These are phyloP conservation scores for Exsudoporus frostii DNA, from an alignment of 768 basidiomycete species.

Conservation along the genomic window DNA sequence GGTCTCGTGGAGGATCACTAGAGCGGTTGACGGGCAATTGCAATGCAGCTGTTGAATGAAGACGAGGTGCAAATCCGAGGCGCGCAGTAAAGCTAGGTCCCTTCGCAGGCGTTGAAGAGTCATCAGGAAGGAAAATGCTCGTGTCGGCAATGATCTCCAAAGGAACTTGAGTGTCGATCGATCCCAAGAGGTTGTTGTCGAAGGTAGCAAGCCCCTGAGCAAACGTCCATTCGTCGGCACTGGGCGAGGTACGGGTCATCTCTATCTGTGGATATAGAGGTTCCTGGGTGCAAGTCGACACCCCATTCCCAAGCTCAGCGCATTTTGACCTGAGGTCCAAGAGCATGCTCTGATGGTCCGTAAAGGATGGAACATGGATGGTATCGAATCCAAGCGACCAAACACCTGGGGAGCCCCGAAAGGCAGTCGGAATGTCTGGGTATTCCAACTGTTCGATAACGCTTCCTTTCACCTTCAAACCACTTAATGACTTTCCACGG, in stretches of 20 bases:
- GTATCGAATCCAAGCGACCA: conserved; percentile 31
- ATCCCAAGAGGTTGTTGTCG: conserved; percentile 15
- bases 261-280: neutral
- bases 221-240: conserved; percentile 38
- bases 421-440: conserved; percentile 43
- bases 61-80: neutral
- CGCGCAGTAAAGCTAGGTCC: neutral
- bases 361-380: conserved; percentile 12
- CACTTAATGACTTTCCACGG: conserved; percentile 35
- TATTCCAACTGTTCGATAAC: conserved; percentile 28
- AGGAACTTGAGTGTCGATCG: conserved; percentile 1
- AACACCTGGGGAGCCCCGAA: conserved; percentile 35
- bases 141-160: conserved; percentile 1
- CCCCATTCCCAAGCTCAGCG: conserved; percentile 23
- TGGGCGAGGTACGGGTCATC: conserved; percentile 5
- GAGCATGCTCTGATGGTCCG: conserved; percentile 38
- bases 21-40: conserved; percentile 7
- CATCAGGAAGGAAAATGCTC: conserved; percentile 12
- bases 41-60: neutral
- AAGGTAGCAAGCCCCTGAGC: conserved; percentile 30
- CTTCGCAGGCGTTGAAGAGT: conserved; percentile 11
- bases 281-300: conserved; percentile 12
- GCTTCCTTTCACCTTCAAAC: conserved; percentile 22
- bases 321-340: conserved; percentile 32
- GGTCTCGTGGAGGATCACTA: conserved; percentile 18